Base-by-base conservation (phyloP, 1,139 yeast genomes). In the Hyphopichia buzzinii region DNA sequence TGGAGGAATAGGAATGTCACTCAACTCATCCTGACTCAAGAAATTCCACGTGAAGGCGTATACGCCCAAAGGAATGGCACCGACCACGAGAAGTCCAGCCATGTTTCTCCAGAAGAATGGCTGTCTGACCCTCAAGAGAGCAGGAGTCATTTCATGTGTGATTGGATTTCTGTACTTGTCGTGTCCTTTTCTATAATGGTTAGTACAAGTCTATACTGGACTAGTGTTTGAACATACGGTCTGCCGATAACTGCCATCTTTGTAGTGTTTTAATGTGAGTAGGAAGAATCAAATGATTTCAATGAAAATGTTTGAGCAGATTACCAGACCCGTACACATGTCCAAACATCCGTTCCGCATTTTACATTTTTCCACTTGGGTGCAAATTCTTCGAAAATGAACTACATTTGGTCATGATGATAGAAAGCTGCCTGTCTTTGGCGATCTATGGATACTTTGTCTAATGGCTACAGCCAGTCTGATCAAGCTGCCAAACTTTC, bases 1-100 rank as follows among this genome's bases (percentile, higher is more conserved):
- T 21, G 97, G 97, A 34, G 97, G 97, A 46, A 90, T 81, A 35
- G 97, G 97, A 50, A 90, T 85, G 57, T 89, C 96, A 34, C 74
- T 77, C 56, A 90, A 87, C 49, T 90, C 96, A 55, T 89, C 97
- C 44, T 79, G 79, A 45, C 79, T 79, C 54, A 90, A 74, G 54
- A 79, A 76, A 37, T 69, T 65, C 71, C 79, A 84, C 0, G 96
- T 86, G 69, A 86, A 89, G 37, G 60, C 49, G 59, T 87, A 89
- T 16, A 87, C 83, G 26, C 84, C 82, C 14, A 76, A 65, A 4
- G 94, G 83, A 35, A 87, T 63, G 12, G 83, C 74, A 14, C 80
- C 63, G 16, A 86, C 67, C 0, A 74, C 59, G 14, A 70, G 68
- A 38, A 90, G 77, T 0, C 81, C 77, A 15, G 77, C 62, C 55